phyloP scores from a whole-genome alignment of 768 basidiomycete genomes.

The Boletales sp. region DNA sequence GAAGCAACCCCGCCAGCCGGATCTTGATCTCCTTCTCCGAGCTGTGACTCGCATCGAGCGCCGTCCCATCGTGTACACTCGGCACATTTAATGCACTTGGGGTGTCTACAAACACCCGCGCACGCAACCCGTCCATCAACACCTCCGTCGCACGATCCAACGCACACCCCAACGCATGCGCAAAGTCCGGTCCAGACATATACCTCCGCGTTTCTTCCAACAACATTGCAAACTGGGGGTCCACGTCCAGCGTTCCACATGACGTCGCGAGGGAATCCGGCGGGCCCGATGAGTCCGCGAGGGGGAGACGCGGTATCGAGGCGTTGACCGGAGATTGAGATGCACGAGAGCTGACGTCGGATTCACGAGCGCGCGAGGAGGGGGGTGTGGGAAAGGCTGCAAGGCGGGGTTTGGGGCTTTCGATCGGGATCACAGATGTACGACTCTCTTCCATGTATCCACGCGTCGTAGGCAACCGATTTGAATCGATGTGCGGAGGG shows the following conservation, averaged over 20 bases:
- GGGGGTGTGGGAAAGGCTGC: constrained; percentile 20
- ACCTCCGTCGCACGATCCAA: constrained; percentile 67
- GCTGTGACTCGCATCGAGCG: constrained; percentile 12
- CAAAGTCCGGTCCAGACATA: constrained; percentile 66
- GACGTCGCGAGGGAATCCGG: constrained; percentile 7
- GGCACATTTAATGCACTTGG: constrained; percentile 8
- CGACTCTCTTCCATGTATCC: constrained; percentile 1
- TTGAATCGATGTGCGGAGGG: background rate
- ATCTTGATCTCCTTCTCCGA: constrained; percentile 46
- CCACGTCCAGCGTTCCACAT: constrained; percentile 2
- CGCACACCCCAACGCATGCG: constrained; percentile 64
- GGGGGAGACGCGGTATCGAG: constrained; percentile 18
- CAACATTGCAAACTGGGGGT: constrained; percentile 52
- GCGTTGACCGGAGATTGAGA: constrained; percentile 22
- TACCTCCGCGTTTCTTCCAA: constrained; percentile 66
- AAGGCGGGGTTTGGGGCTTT: constrained; percentile 9
- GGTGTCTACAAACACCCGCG: constrained; percentile 53
- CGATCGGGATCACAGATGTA: constrained; percentile 14
- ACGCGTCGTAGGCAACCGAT: background rate
- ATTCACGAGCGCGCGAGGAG: constrained; percentile 15
- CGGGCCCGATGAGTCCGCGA: background rate
- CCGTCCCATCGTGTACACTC: constrained; percentile 9
- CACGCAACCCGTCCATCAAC: constrained; percentile 60
- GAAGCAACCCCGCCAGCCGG: constrained; percentile 75
- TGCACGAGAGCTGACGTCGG: constrained; percentile 22